Base-by-base conservation (phyloP, 345 rosid species). In the Rhizophora mangle region DNA sequence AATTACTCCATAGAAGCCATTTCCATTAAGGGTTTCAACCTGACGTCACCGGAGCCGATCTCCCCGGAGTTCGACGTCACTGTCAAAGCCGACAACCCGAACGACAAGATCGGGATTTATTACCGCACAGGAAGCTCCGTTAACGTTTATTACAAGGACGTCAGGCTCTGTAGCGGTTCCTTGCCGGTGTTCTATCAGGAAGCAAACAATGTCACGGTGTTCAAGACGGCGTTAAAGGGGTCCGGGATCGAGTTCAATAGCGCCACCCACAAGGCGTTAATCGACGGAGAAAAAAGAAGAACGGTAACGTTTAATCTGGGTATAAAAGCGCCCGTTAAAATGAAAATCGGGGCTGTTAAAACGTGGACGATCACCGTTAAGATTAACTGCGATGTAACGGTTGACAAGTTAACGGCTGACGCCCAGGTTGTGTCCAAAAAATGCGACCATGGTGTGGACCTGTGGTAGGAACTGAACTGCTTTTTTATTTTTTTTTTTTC, bases 291-390 rank as follows among this genome's bases (percentile, higher is more conserved):
- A 60, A 85, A 6, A 3, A 75, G 76, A 24, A 86, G 82, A 62
- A 67, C 71, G 76, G 74, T 90, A 82, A 88, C 94, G 82, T 76
- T 95, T 64, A 71, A 29, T 6, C 3, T 95, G 80, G 79, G 24
- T 32, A 10, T 92, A 62, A 87, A 71, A 74, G 93, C 79, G 2
- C 92, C 93, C 11, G 91, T 89, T 3, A 90, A 75, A 73, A 68
- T 95, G 8, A 85, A 85, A 71, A 66, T 88, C 11, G 99, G 96
- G 19, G 80, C 89, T 16, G 83, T 90, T 4, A 90, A 80, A 85
- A 86, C 96, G 24, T 95, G 97, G 97, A 80, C 72, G 68, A 72
- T 92, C 6, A 80, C 83, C 59, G 88, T 85, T 29, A 90, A 90
- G 8, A 70, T 92, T 65, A 64, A 76, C 71, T 95, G 99, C 55